Conservation (phyloP, 306 rosid species). For the Pachyrhizus erosus region DNA sequence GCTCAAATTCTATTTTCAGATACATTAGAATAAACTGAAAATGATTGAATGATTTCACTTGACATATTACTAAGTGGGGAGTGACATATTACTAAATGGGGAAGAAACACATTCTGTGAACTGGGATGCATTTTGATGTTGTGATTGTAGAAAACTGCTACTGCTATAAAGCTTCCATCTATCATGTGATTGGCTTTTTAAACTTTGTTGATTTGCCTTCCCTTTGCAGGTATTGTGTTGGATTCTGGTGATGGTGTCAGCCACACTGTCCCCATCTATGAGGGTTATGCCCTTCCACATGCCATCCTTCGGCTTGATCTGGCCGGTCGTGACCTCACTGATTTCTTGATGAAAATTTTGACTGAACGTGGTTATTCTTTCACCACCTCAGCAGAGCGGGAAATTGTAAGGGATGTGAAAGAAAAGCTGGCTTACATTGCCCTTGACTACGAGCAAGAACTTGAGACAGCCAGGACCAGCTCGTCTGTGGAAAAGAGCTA, state of each 20-base stretch:
- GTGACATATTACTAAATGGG: slow-evolving; percentile 1
- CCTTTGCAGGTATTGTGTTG: slow-evolving; percentile 82
- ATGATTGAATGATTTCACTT: neutral
- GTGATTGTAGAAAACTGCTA: neutral
- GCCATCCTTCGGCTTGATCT: slow-evolving; percentile 99
- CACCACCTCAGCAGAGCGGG: slow-evolving; percentile 98
- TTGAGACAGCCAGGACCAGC: slow-evolving; percentile 90
- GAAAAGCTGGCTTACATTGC: slow-evolving; percentile 93
- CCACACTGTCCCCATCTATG: slow-evolving; percentile 96
- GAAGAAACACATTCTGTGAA: neutral
- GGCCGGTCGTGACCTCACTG: slow-evolving; percentile 99
- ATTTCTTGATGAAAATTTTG: slow-evolving; percentile 91
- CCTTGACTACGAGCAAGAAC: slow-evolving; percentile 89
- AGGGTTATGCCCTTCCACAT: slow-evolving; percentile 98
- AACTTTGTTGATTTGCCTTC: slow-evolving; percentile 31
- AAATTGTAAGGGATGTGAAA: slow-evolving; percentile 98
- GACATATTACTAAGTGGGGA: neutral
- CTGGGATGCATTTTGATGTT: neutral
- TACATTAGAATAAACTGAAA: neutral
- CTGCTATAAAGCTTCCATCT: neutral
- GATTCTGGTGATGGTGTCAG: slow-evolving; percentile 99
- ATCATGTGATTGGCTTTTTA: neutral
- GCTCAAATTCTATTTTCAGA: neutral
- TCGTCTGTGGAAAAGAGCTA: slow-evolving; percentile 98
- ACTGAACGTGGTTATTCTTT: slow-evolving; percentile 97